phyloP scores from a whole-genome alignment of 1,284 basidiomycete genomes.

The Austropuccinia psidii region DNA sequence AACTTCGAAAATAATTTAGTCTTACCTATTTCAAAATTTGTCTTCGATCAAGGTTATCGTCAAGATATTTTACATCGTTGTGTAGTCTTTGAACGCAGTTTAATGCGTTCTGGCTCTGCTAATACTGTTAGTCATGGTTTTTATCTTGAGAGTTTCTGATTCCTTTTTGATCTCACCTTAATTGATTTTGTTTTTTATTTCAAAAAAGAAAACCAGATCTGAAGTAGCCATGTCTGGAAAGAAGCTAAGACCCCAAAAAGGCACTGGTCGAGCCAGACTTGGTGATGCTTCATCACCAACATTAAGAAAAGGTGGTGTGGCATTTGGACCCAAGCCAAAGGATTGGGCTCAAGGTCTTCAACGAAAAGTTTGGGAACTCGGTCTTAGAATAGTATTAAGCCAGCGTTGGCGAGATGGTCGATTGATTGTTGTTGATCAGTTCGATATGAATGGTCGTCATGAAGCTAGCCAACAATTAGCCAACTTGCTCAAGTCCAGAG shows the following conservation, averaged over 20 bases:
- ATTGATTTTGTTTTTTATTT: background rate
- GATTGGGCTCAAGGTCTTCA: conserved; percentile 85
- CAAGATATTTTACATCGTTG: conserved; percentile 89
- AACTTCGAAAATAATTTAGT: conserved; percentile 45
- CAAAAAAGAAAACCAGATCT: conserved; percentile 62
- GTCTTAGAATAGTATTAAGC: conserved; percentile 80
- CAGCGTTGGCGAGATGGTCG: conserved; percentile 66
- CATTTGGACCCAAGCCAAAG: conserved; percentile 79
- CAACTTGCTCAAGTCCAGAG: background rate
- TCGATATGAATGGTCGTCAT: background rate
- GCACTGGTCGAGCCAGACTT: conserved; percentile 76
- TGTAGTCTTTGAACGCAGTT: conserved; percentile 79
- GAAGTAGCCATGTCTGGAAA: conserved; percentile 80
- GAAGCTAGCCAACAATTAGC: conserved; percentile 16
- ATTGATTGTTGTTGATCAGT: conserved; percentile 61
- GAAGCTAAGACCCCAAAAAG: conserved; percentile 89
- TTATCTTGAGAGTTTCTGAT: background rate
- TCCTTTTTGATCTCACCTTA: background rate
- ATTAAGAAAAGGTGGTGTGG: conserved; percentile 81
- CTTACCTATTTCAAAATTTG: conserved; percentile 66
- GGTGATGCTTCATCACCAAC: conserved; percentile 83
- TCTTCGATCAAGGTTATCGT: conserved; percentile 80
- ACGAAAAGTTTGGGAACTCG: conserved; percentile 81
- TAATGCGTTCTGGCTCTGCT: conserved; percentile 78
- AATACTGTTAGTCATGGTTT: conserved; percentile 53